A percentile compares a stretch with the other conserved stretches of the same genome.
Evolutionary conservation across 1,284 basidiomycete genomes (phyloP).

Genomic region (Moniliella sp.): DNA sequence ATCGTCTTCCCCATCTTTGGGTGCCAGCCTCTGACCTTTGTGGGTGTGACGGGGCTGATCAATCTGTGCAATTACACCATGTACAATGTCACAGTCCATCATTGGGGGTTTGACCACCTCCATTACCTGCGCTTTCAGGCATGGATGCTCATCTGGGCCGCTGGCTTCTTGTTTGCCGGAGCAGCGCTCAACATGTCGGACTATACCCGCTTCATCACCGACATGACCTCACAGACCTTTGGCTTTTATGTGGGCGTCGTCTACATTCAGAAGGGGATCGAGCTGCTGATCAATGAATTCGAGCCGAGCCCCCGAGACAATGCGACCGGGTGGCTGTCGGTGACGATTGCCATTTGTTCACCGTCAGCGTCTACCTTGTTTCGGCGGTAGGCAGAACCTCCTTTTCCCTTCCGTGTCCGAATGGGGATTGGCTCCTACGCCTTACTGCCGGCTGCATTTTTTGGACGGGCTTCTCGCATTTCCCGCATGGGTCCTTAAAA

Average conservation of each 20-base stretch:
- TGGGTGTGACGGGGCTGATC: conserved; percentile 61
- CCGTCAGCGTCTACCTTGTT: conserved; percentile 34
- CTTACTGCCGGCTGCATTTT: conserved; percentile 42
- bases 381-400: conserved; percentile 17
- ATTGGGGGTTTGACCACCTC: conserved; percentile 18
- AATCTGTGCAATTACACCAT: conserved; percentile 32
- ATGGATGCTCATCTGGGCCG: conserved; percentile 81
- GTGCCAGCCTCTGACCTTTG: conserved; percentile 74
- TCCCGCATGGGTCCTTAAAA: conserved; percentile 21
- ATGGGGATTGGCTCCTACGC: too few relatives aligned
- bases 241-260: conserved; percentile 43
- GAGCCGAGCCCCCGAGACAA: conserved; percentile 23
- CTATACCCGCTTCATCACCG: conserved; percentile 36
- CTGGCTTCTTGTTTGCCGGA: conserved; percentile 71
- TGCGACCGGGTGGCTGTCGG: conserved; percentile 35
- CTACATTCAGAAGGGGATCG: conserved; percentile 37
- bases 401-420: conserved; percentile 33
- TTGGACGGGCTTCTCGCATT: conserved; percentile 36
- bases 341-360: conserved; percentile 37
- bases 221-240: conserved; percentile 81
- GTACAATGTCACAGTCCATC: conserved; percentile 24
- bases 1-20: conserved; percentile 74
- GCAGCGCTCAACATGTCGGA: conserved; percentile 50
- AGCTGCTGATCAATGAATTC: conserved; percentile 35
- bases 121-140: conserved; percentile 25